These are phyloP conservation scores for Pseudogymnoascus sp. DNA, from an alignment of 2,329 filamentous ascomycete genomes.

Conservation along the genomic window DNA sequence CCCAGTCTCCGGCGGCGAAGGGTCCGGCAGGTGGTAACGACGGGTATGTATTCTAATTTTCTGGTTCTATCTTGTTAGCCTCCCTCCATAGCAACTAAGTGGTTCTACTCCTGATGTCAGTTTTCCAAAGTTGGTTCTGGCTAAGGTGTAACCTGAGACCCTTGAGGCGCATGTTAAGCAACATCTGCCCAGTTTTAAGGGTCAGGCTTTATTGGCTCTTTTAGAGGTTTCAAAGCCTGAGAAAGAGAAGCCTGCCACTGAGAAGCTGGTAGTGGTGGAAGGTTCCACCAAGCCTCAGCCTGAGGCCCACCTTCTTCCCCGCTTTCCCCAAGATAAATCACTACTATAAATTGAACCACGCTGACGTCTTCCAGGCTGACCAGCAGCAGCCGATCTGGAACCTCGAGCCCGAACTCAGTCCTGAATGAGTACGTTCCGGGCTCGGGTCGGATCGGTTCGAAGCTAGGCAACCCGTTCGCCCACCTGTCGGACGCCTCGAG, in stretches of 20 bases:
- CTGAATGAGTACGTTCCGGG: constrained; percentile 19
- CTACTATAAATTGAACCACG: not conserved
- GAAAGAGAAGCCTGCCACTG: not conserved
- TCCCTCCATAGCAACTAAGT: not conserved
- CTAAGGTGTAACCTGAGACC: not conserved
- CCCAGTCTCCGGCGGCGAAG: not conserved
- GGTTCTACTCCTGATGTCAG: not conserved
- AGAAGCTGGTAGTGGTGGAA: not conserved
- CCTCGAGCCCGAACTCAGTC: constrained; percentile 16
- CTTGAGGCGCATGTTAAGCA: not conserved
- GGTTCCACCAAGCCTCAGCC: not conserved
- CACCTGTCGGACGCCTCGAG: constrained; percentile 50
- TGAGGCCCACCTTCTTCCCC: not conserved
- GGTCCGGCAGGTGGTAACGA: constrained; percentile 10
- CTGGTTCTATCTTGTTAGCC: not conserved
- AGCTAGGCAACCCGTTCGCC: constrained; percentile 45
- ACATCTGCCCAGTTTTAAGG: not conserved
- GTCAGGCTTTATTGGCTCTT: not conserved
- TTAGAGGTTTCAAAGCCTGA: not conserved
- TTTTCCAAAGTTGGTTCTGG: not conserved
- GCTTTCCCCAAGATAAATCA: not conserved
- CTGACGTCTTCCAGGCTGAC: not conserved
- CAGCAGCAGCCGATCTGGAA: constrained; percentile 6
- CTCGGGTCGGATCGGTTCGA: constrained; percentile 9
- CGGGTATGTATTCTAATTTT: not conserved